These are phyloP conservation scores for Erucastrum elatum DNA, from an alignment of 345 rosid genomes.

Conservation along the genomic window DNA sequence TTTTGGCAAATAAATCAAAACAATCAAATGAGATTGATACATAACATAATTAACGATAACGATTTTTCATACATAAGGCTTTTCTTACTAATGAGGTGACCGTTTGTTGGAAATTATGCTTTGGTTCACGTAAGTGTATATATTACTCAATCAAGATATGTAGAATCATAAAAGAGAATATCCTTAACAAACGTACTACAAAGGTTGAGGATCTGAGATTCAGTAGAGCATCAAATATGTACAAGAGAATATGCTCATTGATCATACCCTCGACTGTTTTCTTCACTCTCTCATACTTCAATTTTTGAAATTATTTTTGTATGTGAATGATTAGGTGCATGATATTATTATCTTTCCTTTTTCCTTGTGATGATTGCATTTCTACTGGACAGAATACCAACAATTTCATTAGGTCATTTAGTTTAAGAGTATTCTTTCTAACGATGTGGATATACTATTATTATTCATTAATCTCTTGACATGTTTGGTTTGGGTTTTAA, in stretches of 20 bases:
- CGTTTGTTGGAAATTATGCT: constrained; percentile 3
- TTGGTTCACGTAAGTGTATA: neutral
- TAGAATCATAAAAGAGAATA: constrained; percentile 33
- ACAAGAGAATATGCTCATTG: constrained; percentile 32
- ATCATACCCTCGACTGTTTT: constrained; percentile 8
- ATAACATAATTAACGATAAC: neutral
- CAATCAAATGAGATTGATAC: neutral
- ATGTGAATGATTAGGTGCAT: neutral
- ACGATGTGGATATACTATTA: neutral
- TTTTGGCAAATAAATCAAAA: neutral
- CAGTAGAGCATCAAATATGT: constrained; percentile 31
- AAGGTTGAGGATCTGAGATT: constrained; percentile 8
- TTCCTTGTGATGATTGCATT: neutral
- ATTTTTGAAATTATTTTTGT: neutral
- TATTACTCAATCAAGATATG: neutral
- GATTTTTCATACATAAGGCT: neutral
- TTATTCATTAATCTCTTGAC: neutral
- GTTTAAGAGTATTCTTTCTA: neutral
- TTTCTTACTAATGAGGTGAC: neutral
- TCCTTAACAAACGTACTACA: constrained; percentile 14
- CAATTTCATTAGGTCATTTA: neutral
- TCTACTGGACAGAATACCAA: neutral
- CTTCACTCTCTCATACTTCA: neutral
- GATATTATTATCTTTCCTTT: neutral
- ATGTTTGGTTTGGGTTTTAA: constrained; percentile 8